Base-by-base conservation (phyloP, 192 early-diverging fungal species). In the Coemansia sp. region DNA sequence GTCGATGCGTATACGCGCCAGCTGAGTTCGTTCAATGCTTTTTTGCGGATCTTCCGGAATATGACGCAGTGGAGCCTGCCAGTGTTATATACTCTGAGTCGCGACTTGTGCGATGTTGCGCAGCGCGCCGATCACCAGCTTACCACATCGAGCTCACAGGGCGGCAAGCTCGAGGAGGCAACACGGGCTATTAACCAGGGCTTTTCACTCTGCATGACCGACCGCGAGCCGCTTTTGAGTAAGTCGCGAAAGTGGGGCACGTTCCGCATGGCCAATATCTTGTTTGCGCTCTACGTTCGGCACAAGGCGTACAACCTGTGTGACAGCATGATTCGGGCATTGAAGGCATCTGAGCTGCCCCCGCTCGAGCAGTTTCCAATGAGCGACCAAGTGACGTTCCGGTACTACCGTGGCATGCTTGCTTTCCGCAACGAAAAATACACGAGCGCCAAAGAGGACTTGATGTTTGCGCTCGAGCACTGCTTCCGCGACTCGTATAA, bases 201-300 rank as follows among this genome's bases (percentile, higher is more conserved):
- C 5, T 98, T 99, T 64, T 87, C 90, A 1, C 52, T 83, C 8
- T 99, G 97, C 67, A 88, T 91, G 64, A 99, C 88, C 4, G 97
- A 99, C 62, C 75, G 84, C 6, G 70, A 72, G 10, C 65, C 71
- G 1, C 27, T 52, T 5, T 43, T 65, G 9, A 51, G 47, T 38
- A 62, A 66, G 22, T 94, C 95, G 12, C 84, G 93, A 29, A 95
- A 94, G 67, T 96, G 92, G 93, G 97, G 97, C 7, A 93, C 91
- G 4, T 99, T 94, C 74, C 89, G 83, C 58, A 86, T 98, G 66
- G 88, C 87, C 48, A 92, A 91, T 57, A 76, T 97, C 0, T 75
- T 98, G 8, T 94, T 99, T 71, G 84, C 85, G 52, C 90, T 91
- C 2, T 98, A 97, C 59, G 91, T 94, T 65, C 86, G 87, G 72